Percentiles rank a stretch among this genome's conserved stretches.
Conservation (phyloP, 2,329 filamentous ascomycete genomes). For the Penicillium sp. region DNA sequence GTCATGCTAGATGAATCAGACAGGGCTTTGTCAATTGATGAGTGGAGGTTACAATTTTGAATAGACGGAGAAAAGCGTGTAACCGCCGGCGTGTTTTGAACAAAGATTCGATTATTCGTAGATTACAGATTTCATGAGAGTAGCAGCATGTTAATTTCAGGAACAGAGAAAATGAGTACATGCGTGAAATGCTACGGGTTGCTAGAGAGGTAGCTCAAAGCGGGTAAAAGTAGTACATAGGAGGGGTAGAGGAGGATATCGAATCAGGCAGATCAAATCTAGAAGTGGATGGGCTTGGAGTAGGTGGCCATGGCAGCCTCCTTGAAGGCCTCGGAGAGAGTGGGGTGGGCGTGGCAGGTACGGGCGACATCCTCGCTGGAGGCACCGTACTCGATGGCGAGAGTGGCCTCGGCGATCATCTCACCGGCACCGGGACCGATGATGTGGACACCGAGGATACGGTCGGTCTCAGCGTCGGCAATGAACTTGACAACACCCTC, state of each 20-base stretch:
- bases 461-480: slow-evolving; percentile 92
- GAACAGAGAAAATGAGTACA: slow-evolving; percentile 33
- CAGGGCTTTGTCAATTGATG: no score
- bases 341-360: slow-evolving; percentile 96
- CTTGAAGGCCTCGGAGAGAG: slow-evolving; percentile 96
- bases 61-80: background rate
- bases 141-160: slow-evolving; percentile 3
- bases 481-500: slow-evolving; percentile 98
- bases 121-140: background rate
- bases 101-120: background rate
- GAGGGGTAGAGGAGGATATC: slow-evolving; percentile 24
- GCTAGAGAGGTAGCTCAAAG: slow-evolving; percentile 41
- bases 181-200: slow-evolving; percentile 41
- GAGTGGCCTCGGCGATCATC: slow-evolving; percentile 97
- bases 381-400: slow-evolving; percentile 95
- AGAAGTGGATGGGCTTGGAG: slow-evolving; percentile 94
- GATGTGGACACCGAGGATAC: slow-evolving; percentile 94
- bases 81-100: background rate
- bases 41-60: background rate
- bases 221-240: slow-evolving; percentile 29
- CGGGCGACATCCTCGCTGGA: slow-evolving; percentile 92
- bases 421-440: slow-evolving; percentile 94
- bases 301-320: slow-evolving; percentile 98
- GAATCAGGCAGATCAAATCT: slow-evolving; percentile 37
- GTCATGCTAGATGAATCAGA: no score